phyloP scores from a whole-genome alignment of 768 basidiomycete genomes.

The Crepidotus variabilis region DNA sequence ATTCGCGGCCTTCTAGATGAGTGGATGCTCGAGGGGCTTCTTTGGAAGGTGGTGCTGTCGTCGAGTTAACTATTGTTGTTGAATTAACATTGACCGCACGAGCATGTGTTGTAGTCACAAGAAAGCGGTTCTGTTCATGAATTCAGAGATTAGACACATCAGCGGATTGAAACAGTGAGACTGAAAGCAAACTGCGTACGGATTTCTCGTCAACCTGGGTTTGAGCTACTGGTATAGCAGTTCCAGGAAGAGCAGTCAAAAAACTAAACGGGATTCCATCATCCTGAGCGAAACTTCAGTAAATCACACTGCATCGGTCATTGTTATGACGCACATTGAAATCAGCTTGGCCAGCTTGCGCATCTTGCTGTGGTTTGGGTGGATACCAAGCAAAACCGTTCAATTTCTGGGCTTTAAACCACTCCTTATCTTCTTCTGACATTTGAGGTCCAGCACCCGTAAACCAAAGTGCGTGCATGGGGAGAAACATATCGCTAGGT shows the following conservation, averaged over 20 bases:
- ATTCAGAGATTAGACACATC: too few species aligned
- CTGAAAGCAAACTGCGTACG: too few species aligned
- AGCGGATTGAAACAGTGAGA: too few species aligned
- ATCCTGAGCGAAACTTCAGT: not conserved
- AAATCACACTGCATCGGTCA: not conserved
- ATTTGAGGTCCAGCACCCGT: not conserved
- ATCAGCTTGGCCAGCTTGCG: not conserved
- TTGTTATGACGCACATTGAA: not conserved
- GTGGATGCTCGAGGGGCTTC: not conserved
- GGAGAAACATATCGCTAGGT: not conserved
- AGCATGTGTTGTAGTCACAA: too few species aligned
- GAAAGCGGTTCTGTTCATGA: too few species aligned
- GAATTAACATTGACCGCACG: too few species aligned
- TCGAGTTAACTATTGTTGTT: too few species aligned
- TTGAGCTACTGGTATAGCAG: not conserved
- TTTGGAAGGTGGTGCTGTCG: not conserved
- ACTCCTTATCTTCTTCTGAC: not conserved
- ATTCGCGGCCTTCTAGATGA: not conserved
- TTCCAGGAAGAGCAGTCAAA: not conserved
- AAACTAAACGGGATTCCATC: not conserved
- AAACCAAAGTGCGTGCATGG: not conserved
- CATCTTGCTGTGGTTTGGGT: not conserved
- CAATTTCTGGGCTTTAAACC: not conserved
- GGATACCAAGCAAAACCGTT: not conserved
- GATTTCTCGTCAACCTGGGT: too few species aligned